phyloP scores from a whole-genome alignment of 495 filamentous ascomycete species.

The Podospora didyma region DNA sequence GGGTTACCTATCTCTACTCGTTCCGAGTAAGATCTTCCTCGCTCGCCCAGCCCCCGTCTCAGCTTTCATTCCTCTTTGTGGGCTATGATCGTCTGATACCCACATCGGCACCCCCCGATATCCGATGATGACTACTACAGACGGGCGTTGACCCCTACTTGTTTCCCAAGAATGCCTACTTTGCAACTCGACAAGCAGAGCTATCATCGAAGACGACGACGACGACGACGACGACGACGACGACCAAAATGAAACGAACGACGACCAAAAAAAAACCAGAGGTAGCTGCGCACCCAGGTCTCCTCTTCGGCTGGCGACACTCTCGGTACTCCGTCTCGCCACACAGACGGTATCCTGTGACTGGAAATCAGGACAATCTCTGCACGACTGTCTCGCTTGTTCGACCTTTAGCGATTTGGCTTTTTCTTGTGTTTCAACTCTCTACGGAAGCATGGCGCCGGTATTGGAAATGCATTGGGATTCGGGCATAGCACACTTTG shows the following conservation, averaged over 20 bases:
- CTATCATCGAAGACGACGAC: slow-evolving; percentile 26
- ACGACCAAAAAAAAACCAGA: too few relatives aligned
- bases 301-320: background rate
- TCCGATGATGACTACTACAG: slow-evolving; percentile 10
- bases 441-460: slow-evolving; percentile 21
- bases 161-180: slow-evolving; percentile 22
- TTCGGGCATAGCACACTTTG: slow-evolving; percentile 15
- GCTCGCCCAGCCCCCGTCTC: slow-evolving; percentile 39
- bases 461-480: slow-evolving; percentile 15
- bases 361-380: background rate
- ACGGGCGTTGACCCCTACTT: slow-evolving; percentile 1
- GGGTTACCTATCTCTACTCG: slow-evolving; percentile 48
- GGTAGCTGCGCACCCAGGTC: background rate
- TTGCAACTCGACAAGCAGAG: slow-evolving; percentile 19
- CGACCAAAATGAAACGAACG: background rate
- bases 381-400: background rate
- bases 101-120: slow-evolving; percentile 37
- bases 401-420: background rate
- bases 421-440: background rate
- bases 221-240: background rate
- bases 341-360: background rate
- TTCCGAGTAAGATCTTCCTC: slow-evolving; percentile 42
- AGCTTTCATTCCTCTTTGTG: slow-evolving; percentile 44
- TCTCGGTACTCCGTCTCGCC: background rate
- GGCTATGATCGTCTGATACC: slow-evolving; percentile 45